Evolutionary conservation across 2,329 filamentous ascomycete species (phyloP).

Genomic region (Talaromyces sp.): DNA sequence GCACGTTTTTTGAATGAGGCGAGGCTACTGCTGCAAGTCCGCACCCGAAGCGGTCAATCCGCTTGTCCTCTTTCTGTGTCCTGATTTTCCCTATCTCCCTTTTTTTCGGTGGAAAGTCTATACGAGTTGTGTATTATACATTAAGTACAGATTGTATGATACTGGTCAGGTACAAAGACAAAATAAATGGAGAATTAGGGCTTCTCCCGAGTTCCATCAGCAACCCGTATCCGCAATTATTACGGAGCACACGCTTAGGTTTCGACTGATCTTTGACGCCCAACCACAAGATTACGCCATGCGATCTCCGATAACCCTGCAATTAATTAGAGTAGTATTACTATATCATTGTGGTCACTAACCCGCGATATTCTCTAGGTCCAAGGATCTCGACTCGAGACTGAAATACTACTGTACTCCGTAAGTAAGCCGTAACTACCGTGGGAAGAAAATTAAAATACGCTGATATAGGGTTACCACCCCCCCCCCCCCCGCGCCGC

Average conservation of each 20-base stretch:
- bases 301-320: conserved; percentile 6
- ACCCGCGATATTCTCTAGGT: no score
- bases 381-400: background rate
- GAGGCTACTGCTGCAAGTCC: background rate
- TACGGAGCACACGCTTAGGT: background rate
- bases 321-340: background rate
- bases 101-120: background rate
- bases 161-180: background rate
- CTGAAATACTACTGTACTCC: conserved; percentile 1
- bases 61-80: background rate
- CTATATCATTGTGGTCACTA: background rate
- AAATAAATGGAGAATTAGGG: background rate
- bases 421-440: background rate
- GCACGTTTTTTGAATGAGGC: background rate
- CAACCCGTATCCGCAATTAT: background rate
- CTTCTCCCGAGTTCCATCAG: background rate
- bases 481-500: conserved; percentile 4
- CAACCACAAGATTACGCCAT: conserved; percentile 2
- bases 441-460: background rate
- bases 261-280: conserved; percentile 2
- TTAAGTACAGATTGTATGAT: no score
- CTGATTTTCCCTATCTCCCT: background rate
- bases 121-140: no score
- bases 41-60: background rate
- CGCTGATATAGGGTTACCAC: background rate